Percentiles rank a stretch among this genome's conserved stretches.
These are phyloP conservation scores for Fusarium xyrophilum DNA, from an alignment of 2,329 filamentous ascomycete genomes.

Conservation along the genomic window DNA sequence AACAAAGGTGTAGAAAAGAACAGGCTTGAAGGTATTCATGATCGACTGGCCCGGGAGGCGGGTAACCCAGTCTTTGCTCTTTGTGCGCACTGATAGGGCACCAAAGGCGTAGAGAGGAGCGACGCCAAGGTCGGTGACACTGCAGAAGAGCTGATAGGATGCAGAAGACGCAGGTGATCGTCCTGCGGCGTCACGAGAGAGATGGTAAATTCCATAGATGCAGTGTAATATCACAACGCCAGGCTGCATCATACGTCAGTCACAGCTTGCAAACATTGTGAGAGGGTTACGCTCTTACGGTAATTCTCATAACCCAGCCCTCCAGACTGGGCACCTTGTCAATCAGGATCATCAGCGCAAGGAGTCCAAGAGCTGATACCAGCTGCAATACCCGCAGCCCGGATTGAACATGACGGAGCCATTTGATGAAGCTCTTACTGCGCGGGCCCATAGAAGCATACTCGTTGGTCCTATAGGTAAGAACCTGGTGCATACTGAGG, in stretches of 20 bases:
- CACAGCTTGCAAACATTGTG: neutral
- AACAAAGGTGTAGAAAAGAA: conserved; percentile 73
- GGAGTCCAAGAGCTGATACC: conserved; percentile 71
- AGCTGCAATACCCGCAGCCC: conserved; percentile 71
- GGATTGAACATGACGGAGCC: conserved; percentile 73
- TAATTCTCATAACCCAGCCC: conserved; percentile 78
- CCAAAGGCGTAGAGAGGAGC: conserved; percentile 65
- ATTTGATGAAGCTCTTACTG: conserved; percentile 75
- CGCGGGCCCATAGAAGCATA: conserved; percentile 71
- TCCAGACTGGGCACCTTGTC: conserved; percentile 68
- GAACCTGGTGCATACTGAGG: conserved; percentile 65
- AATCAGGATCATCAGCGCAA: conserved; percentile 80
- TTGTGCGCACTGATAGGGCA: conserved; percentile 54
- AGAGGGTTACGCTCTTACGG: conserved; percentile 59
- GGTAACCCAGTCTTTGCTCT: conserved; percentile 67
- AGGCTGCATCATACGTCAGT: conserved; percentile 60
- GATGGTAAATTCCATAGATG: conserved; percentile 81
- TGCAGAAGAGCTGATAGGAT: conserved; percentile 87
- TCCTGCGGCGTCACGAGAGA: conserved; percentile 71
- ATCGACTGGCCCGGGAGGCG: conserved; percentile 66
- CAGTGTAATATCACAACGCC: conserved; percentile 76
- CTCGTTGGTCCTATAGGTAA: conserved; percentile 66
- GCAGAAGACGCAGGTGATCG: conserved; percentile 81
- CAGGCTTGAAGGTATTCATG: conserved; percentile 66
- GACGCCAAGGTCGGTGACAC: conserved; percentile 69